Evolutionary conservation across 495 filamentous ascomycete species (phyloP).

Genomic region (Pyrenula massariospora): DNA sequence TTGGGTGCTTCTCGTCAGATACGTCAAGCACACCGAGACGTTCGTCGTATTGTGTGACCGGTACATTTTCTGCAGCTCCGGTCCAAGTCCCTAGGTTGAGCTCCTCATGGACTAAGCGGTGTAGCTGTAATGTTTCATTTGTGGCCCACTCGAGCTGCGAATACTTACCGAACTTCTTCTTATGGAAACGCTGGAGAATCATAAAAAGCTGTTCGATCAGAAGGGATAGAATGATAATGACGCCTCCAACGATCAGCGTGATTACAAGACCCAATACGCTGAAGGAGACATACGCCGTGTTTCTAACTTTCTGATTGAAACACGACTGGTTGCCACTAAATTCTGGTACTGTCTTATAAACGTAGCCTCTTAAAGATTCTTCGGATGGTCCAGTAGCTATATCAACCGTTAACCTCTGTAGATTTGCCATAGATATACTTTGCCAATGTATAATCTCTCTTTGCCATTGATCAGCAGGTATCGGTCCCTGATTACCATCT

Average conservation of each 20-base stretch:
- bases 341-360: not conserved
- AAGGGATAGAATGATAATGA: constrained; percentile 15
- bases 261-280: constrained; percentile 5
- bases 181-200: not conserved
- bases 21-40: not conserved
- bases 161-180: not conserved
- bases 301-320: not conserved
- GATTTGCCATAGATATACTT: constrained; percentile 2
- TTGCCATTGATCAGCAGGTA: constrained; percentile 16
- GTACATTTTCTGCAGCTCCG: not conserved
- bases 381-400: constrained; percentile 4
- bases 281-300: not conserved
- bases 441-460: constrained; percentile 13
- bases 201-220: constrained; percentile 2
- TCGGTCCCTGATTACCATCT: not conserved
- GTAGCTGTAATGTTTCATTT: constrained; percentile 16
- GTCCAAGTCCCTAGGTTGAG: not conserved
- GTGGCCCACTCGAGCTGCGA: constrained; percentile 8
- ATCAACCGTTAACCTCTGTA: constrained; percentile 6
- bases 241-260: constrained; percentile 12
- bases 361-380: not conserved
- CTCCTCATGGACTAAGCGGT: constrained; percentile 15
- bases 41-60: not conserved
- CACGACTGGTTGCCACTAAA: not conserved
- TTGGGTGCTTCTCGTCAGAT: not conserved